Conservation (phyloP, 1,284 basidiomycete species). For the Trichosporon ovoides region DNA sequence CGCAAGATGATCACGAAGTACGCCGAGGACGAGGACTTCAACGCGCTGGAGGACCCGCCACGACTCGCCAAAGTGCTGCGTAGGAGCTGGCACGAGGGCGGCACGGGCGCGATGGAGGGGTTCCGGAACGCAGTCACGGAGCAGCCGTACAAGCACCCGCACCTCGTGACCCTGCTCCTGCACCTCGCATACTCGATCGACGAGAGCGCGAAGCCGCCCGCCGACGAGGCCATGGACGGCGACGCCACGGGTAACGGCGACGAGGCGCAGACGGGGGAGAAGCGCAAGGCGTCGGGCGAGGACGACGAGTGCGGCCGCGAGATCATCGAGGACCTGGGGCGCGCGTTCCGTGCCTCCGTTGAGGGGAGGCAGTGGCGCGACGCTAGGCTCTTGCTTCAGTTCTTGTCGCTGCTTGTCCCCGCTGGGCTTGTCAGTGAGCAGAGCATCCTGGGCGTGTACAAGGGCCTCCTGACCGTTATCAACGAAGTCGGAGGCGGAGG, state of each 20-base stretch:
- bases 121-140: slow-evolving; percentile 76
- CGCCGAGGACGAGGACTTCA: slow-evolving; percentile 61
- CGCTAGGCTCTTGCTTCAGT: slow-evolving; percentile 78
- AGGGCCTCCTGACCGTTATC: slow-evolving; percentile 74
- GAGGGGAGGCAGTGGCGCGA: slow-evolving; percentile 85
- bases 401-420: slow-evolving; percentile 78
- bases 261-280: slow-evolving; percentile 30
- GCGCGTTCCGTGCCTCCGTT: slow-evolving; percentile 74
- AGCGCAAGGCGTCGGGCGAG: slow-evolving; percentile 36
- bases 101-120: slow-evolving; percentile 58
- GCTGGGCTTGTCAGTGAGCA: slow-evolving; percentile 66
- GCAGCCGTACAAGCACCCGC: slow-evolving; percentile 84
- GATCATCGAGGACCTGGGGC: slow-evolving; percentile 81
- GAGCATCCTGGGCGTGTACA: slow-evolving; percentile 70
- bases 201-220: slow-evolving; percentile 25
- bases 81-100: slow-evolving; percentile 59
- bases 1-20: slow-evolving; percentile 65
- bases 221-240: slow-evolving; percentile 15
- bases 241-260: slow-evolving; percentile 27
- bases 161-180: slow-evolving; percentile 74
- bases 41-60: slow-evolving; percentile 60
- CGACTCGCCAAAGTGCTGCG: slow-evolving; percentile 63
- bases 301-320: slow-evolving; percentile 60
- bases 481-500: slow-evolving; percentile 87
- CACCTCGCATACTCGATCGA: slow-evolving; percentile 56